Conservation (phyloP, 2,329 filamentous ascomycete genomes). For the Meredithiella fracta region DNA sequence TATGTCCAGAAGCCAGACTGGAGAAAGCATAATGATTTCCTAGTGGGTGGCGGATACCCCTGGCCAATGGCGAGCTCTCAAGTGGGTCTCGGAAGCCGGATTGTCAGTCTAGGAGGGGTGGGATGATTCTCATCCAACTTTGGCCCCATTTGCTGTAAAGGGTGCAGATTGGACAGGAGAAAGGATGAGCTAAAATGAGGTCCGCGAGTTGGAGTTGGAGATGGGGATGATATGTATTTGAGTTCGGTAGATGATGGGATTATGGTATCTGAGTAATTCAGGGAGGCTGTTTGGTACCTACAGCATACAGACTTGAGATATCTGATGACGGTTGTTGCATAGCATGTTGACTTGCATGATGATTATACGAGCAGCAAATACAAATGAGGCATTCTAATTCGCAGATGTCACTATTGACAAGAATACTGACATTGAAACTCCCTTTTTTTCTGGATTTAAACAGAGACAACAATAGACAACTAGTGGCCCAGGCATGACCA, state of each 20-base stretch:
- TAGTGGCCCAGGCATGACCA: too few relatives aligned
- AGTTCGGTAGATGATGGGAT: background rate
- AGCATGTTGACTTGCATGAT: background rate
- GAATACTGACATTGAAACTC: too few relatives aligned
- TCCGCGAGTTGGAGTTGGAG: background rate
- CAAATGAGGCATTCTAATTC: background rate
- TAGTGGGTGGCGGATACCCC: background rate
- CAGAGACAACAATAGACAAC: too few relatives aligned
- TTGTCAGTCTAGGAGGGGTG: background rate
- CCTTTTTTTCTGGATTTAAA: too few relatives aligned
- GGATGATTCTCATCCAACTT: slow-evolving; percentile 7
- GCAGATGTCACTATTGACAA: too few relatives aligned
- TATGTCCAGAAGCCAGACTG: background rate
- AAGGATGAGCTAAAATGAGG: background rate
- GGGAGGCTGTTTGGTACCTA: too few relatives aligned
- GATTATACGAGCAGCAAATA: background rate
- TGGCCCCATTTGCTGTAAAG: background rate
- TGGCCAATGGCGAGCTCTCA: background rate
- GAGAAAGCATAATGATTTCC: background rate
- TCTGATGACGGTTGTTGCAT: background rate
- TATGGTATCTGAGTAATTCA: background rate
- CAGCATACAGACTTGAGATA: too few relatives aligned
- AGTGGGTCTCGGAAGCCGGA: slow-evolving; percentile 6
- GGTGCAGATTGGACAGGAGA: background rate
- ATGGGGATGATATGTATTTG: background rate